Evolutionary conservation across 2,329 filamentous ascomycete genomes (phyloP).

Genomic region (Emericellopsis atlantica): DNA sequence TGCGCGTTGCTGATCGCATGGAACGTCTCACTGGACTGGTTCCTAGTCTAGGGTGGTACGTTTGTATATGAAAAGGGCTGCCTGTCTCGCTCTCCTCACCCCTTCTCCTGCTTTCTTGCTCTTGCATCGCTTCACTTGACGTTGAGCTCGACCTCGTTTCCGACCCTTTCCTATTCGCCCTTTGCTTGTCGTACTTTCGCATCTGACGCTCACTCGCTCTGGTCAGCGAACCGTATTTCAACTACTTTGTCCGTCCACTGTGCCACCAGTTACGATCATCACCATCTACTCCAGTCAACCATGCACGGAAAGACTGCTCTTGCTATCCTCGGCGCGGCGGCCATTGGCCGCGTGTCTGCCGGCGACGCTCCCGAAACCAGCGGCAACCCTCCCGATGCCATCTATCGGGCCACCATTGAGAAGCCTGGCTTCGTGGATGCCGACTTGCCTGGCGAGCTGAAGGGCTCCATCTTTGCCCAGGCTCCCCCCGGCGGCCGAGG

Average conservation of each 20-base stretch:
- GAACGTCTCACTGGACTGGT: too few species aligned
- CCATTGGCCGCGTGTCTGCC: conserved; percentile 12
- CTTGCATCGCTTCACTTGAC: too few species aligned
- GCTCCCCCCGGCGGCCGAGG: conserved; percentile 37
- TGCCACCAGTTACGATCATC: not conserved
- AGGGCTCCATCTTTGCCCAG: conserved; percentile 35
- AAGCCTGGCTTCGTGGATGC: conserved; percentile 35
- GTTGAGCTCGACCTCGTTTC: too few species aligned
- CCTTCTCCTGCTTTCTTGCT: too few species aligned
- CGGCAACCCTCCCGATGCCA: conserved; percentile 41
- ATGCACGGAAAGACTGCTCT: conserved; percentile 2
- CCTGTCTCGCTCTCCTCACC: too few species aligned
- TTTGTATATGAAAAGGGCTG: too few species aligned
- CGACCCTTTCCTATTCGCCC: too few species aligned
- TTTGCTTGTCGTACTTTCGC: too few species aligned
- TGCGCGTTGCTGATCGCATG: too few species aligned
- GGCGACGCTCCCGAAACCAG: conserved; percentile 35
- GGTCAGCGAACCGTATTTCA: not conserved
- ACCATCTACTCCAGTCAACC: conserved; percentile 2
- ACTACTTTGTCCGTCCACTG: not conserved
- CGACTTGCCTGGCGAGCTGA: conserved; percentile 37
- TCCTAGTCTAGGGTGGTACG: too few species aligned
- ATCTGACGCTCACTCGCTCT: not conserved
- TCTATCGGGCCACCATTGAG: conserved; percentile 42
- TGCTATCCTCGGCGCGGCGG: conserved; percentile 9